These are phyloP conservation scores for Pseudozyma thailandica DNA, from an alignment of 1,284 basidiomycete genomes.

Conservation along the genomic window DNA sequence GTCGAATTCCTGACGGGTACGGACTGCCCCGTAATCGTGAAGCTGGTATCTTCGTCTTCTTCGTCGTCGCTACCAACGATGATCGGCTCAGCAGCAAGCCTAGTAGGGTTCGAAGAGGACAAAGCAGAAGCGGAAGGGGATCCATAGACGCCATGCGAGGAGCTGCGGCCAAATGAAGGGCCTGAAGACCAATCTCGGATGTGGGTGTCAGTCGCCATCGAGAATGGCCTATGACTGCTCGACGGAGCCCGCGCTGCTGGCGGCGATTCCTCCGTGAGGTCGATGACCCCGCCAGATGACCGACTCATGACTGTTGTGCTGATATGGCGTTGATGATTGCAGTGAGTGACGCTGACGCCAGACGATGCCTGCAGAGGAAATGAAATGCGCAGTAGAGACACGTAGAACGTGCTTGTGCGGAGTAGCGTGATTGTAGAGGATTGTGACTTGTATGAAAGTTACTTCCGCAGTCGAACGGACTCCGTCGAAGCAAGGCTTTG, in stretches of 20 bases:
- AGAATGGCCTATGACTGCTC: constrained; percentile 1
- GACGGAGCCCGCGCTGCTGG: constrained; percentile 22
- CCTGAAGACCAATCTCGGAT: constrained; percentile 26
- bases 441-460: constrained; percentile 8
- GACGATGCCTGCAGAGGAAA: no score
- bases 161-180: background rate
- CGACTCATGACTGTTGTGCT: constrained; percentile 15
- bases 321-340: background rate
- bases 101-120: background rate
- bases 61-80: constrained; percentile 43
- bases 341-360: background rate
- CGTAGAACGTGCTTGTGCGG: background rate
- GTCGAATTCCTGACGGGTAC: constrained; percentile 9
- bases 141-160: background rate
- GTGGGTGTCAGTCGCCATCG: constrained; percentile 13
- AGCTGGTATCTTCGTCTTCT: constrained; percentile 36
- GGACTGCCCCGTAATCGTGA: constrained; percentile 32
- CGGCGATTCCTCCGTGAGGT: constrained; percentile 56
- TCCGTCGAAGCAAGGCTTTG: constrained; percentile 7
- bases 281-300: constrained; percentile 35
- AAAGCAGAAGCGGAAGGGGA: constrained; percentile 1
- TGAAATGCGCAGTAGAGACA: background rate
- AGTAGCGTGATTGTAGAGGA: background rate
- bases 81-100: constrained; percentile 15
- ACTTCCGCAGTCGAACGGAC: background rate